phyloP scores from a whole-genome alignment of 2,329 filamentous ascomycete species.

The Cylindrodendrum hubeiense region DNA sequence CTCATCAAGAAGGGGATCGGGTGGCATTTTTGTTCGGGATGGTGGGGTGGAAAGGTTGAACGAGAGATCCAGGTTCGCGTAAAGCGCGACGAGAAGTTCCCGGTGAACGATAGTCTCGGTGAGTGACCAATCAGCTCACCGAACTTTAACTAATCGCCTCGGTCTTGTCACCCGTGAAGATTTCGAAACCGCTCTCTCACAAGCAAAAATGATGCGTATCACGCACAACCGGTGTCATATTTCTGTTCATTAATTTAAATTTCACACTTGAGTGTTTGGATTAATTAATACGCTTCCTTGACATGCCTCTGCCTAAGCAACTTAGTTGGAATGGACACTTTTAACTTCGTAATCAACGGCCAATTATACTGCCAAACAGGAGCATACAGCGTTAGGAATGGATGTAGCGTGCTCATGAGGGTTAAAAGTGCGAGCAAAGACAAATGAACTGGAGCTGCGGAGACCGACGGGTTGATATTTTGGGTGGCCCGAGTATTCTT shows the following conservation, averaged over 20 bases:
- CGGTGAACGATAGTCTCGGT: constrained; percentile 27
- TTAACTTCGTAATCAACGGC: background rate
- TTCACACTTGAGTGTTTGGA: background rate
- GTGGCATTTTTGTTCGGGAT: constrained; percentile 54
- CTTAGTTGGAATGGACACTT: background rate
- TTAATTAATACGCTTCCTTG: too few relatives aligned
- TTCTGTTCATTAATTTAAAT: background rate
- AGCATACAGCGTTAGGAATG: background rate
- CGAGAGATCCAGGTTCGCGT: constrained; percentile 7
- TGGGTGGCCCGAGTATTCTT: background rate
- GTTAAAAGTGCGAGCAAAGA: background rate
- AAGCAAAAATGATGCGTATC: background rate
- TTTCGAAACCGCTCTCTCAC: background rate
- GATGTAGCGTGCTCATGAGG: background rate
- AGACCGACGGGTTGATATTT: background rate
- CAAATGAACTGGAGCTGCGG: background rate
- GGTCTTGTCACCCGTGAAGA: background rate
- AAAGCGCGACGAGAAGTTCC: constrained; percentile 3
- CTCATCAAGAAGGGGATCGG: constrained; percentile 57
- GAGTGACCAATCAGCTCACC: constrained; percentile 34
- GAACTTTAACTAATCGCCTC: background rate
- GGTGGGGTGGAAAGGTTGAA: constrained; percentile 12
- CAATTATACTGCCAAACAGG: background rate
- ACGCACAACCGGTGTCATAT: background rate
- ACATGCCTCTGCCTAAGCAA: background rate